Percentiles rank a stretch among this genome's conserved stretches.
Conservation (phyloP, 2,329 filamentous ascomycete genomes). For the Dothistroma pini region DNA sequence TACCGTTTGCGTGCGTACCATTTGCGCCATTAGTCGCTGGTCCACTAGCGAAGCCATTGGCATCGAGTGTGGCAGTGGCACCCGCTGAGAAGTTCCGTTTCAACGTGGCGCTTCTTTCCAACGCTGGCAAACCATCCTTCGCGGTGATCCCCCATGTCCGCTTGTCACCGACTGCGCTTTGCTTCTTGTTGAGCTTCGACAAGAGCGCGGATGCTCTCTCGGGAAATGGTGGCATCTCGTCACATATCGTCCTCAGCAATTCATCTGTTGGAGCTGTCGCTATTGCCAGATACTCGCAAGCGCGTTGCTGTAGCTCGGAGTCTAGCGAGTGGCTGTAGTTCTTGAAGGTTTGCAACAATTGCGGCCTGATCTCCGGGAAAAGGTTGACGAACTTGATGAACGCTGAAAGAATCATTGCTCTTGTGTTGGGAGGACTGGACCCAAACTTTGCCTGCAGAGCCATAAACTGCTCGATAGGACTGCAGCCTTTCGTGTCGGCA, state of each 20-base stretch:
- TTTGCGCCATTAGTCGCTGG: slow-evolving; percentile 31
- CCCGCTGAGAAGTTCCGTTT: slow-evolving; percentile 75
- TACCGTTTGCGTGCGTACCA: slow-evolving; percentile 25
- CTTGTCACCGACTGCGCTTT: slow-evolving; percentile 81
- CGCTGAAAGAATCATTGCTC: slow-evolving; percentile 89
- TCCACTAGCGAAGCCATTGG: slow-evolving; percentile 27
- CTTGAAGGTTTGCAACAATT: slow-evolving; percentile 84
- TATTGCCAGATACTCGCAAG: slow-evolving; percentile 88
- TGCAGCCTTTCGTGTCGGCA: slow-evolving; percentile 85
- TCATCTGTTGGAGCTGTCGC: slow-evolving; percentile 86
- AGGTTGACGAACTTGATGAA: slow-evolving; percentile 98
- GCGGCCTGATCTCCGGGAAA: slow-evolving; percentile 97
- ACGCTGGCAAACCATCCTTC: slow-evolving; percentile 63
- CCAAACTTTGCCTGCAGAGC: slow-evolving; percentile 87
- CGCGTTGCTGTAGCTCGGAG: slow-evolving; percentile 90
- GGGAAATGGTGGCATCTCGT: slow-evolving; percentile 98
- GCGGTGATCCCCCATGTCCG: slow-evolving; percentile 97
- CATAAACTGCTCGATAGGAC: slow-evolving; percentile 95
- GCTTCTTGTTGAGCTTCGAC: slow-evolving; percentile 90
- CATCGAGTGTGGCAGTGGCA: slow-evolving; percentile 37
- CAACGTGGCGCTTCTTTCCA: slow-evolving; percentile 76
- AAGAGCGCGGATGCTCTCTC: slow-evolving; percentile 89
- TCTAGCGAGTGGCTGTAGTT: slow-evolving; percentile 93
- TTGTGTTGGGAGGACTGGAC: slow-evolving; percentile 80
- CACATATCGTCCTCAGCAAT: slow-evolving; percentile 85